These are phyloP conservation scores for Harrya chromipes DNA, from an alignment of 768 basidiomycete genomes.

Conservation along the genomic window DNA sequence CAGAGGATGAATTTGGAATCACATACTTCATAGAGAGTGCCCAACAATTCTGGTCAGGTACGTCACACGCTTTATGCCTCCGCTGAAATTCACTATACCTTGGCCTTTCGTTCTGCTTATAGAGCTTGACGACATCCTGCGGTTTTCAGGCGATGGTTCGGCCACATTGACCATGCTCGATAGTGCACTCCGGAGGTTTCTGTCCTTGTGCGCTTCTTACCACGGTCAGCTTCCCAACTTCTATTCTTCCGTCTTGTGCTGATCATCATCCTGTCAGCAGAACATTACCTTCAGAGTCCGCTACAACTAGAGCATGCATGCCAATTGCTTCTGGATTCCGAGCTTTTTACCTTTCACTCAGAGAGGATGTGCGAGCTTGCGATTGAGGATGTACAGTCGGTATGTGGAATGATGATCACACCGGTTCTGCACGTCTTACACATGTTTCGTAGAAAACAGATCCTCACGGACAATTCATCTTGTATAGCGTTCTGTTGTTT, in stretches of 20 bases:
- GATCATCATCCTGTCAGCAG: slow-evolving; percentile 38
- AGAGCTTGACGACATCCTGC: slow-evolving; percentile 88
- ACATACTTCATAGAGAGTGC: slow-evolving; percentile 79
- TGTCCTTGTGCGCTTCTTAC: slow-evolving; percentile 78
- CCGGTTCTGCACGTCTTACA: slow-evolving; percentile 4
- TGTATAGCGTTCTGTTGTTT: slow-evolving; percentile 72
- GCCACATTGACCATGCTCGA: slow-evolving; percentile 76
- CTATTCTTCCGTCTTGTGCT: not conserved
- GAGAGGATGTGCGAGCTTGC: slow-evolving; percentile 87
- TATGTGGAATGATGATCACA: slow-evolving; percentile 34
- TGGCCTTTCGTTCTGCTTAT: slow-evolving; percentile 3
- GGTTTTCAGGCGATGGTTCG: slow-evolving; percentile 53
- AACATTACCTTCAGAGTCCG: slow-evolving; percentile 81
- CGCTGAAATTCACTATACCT: slow-evolving; percentile 5
- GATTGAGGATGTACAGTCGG: slow-evolving; percentile 62
- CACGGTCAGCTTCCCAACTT: slow-evolving; percentile 57
- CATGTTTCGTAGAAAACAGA: slow-evolving; percentile 61
- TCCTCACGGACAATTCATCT: slow-evolving; percentile 78
- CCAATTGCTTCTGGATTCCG: slow-evolving; percentile 70
- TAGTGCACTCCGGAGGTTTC: slow-evolving; percentile 69
- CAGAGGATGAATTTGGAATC: slow-evolving; percentile 71
- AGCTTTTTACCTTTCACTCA: slow-evolving; percentile 87
- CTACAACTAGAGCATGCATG: slow-evolving; percentile 85
- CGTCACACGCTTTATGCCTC: slow-evolving; percentile 23
- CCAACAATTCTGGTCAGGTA: slow-evolving; percentile 91